A percentile compares a stretch with the other conserved stretches of the same genome.
phyloP scores from a whole-genome alignment of 2,329 filamentous ascomycete genomes.

The Fusarium clavum region DNA sequence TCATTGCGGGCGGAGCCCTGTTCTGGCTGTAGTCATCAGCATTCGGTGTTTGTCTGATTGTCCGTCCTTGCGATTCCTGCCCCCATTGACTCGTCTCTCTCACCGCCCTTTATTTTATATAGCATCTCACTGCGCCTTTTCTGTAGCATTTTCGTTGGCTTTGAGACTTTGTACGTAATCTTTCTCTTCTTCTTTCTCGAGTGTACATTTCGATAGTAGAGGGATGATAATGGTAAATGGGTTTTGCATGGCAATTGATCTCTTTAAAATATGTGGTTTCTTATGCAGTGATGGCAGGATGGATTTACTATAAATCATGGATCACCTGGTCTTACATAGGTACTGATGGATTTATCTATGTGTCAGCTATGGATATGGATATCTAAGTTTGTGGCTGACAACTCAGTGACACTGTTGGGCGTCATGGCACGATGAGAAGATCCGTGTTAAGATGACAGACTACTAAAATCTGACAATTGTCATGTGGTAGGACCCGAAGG shows the following conservation, averaged over 20 bases:
- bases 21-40: slow-evolving; percentile 49
- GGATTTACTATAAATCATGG: background rate
- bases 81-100: slow-evolving; percentile 18
- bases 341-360: background rate
- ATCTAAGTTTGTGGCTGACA: slow-evolving; percentile 15
- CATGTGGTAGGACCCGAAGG: slow-evolving; percentile 1
- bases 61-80: slow-evolving; percentile 5
- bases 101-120: slow-evolving; percentile 23
- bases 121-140: slow-evolving; percentile 32
- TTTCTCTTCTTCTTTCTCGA: slow-evolving; percentile 31
- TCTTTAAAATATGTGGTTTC: background rate
- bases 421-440: slow-evolving; percentile 1
- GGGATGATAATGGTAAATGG: slow-evolving; percentile 30
- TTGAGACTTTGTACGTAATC: slow-evolving; percentile 41
- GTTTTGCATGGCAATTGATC: slow-evolving; percentile 12
- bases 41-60: background rate
- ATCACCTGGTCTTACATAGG: background rate
- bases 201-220: slow-evolving; percentile 38
- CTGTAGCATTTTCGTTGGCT: slow-evolving; percentile 29
- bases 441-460: slow-evolving; percentile 8
- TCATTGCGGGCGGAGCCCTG: slow-evolving; percentile 52
- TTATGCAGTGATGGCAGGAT: background rate
- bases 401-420: background rate
- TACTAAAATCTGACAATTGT: slow-evolving; percentile 18
- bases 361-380: slow-evolving; percentile 6